Base-by-base conservation (phyloP, 2,329 filamentous ascomycete species). In the Paraphaeosphaeria minitans region DNA sequence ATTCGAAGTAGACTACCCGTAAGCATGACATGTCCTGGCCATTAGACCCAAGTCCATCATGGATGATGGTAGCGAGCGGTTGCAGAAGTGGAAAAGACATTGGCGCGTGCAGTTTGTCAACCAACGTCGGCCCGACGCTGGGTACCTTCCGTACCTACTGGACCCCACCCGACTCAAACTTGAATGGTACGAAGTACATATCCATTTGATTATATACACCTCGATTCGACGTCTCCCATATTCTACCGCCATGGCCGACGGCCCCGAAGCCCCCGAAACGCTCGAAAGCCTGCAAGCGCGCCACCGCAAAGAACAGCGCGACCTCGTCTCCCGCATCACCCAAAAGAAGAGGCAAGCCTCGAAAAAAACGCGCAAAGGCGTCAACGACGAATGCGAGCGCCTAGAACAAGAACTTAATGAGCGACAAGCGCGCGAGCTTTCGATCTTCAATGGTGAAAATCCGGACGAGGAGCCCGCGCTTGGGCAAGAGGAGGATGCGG, bases 331-430 rank as follows among this genome's bases (percentile, higher is more conserved):
- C 52, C 88, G 89, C 59, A 88, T 96, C 71, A 97, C 92, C 5
- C 93, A 90, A 79, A 98, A 97, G 84, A 99, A 97, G 83, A 98
- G 97, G 82, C 89, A 91, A 67, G 93, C 95, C 16, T 96, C 90
- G 48, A 99, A 98, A 80, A 89, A 88, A 77, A 87, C 86, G 9
- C 82, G 86, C 51, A 87, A 83, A 64, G 79, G 78, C 37, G 78
- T 84, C 42, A 87, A 87, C 62, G 86, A 88, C 64, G 86, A 89
- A 69, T 88, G 86, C 71, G 85, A 85, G 21, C 74, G 78, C 27
- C 77, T 87, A 39, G 85, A 88, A 65, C 74, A 76, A 41, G 84
- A 87, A 57, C 74, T 87, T 42, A 81, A 81, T 55, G 83, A 85
- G 57, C 78, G 76, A 59, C 86, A 89, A 29, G 79, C 79, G 31